A percentile compares a stretch with the other conserved stretches of the same genome.
Evolutionary conservation across 2,329 filamentous ascomycete genomes (phyloP).

Genomic region (Colletotrichum viniferum): DNA sequence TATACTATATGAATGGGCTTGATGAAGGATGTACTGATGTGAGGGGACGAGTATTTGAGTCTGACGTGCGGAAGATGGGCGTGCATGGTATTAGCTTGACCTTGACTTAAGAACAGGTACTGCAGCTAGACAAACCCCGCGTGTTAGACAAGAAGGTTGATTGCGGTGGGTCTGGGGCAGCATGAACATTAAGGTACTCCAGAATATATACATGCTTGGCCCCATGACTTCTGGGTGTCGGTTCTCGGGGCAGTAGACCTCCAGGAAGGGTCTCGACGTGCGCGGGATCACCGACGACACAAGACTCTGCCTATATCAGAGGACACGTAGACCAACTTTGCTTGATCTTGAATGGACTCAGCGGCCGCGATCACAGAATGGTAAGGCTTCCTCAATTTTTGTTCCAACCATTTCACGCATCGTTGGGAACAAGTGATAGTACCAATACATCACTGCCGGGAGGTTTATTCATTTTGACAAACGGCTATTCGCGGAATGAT

Average conservation of each 20-base stretch:
- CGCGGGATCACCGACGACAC: neutral
- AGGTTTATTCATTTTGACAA: neutral
- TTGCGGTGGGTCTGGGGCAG: neutral
- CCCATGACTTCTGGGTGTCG: neutral
- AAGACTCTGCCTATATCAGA: neutral
- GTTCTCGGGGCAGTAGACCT: fast-evolving
- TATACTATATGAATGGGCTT: neutral
- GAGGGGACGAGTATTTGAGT: neutral
- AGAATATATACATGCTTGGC: neutral
- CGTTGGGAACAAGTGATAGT: neutral
- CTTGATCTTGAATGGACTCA: neutral
- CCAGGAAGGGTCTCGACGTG: neutral
- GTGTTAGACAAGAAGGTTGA: no score
- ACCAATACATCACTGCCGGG: fast-evolving
- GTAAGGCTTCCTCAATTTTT: no score
- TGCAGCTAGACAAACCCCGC: neutral
- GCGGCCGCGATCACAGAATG: no score
- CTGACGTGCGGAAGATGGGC: neutral
- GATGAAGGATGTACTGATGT: neutral
- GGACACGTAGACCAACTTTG: neutral
- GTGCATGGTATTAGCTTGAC: neutral
- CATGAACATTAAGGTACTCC: neutral
- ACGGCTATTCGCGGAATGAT: neutral
- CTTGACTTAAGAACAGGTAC: neutral
- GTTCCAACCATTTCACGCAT: neutral